A percentile compares a stretch with the other conserved stretches of the same genome.
phyloP scores from a whole-genome alignment of 2,329 filamentous ascomycete genomes.

The Aspergillus viridinutans region DNA sequence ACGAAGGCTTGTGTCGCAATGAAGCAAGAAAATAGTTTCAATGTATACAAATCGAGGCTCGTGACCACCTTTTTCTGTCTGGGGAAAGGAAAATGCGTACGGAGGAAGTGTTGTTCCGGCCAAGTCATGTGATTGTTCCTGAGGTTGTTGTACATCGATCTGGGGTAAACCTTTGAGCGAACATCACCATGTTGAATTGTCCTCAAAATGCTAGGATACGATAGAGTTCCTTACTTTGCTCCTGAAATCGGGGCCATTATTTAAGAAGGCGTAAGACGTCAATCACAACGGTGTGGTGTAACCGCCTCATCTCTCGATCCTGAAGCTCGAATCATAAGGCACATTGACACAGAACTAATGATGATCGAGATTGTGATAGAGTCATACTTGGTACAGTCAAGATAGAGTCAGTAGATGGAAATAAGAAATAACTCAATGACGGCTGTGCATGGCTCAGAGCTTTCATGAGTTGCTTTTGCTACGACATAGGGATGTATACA shows the following conservation, averaged over 20 bases:
- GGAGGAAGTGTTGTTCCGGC: slow-evolving; percentile 2
- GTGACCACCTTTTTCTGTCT: background rate
- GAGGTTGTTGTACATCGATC: background rate
- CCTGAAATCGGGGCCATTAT: background rate
- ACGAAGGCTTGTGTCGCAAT: background rate
- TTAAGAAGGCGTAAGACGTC: background rate
- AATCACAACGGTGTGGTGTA: background rate
- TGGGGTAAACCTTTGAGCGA: background rate
- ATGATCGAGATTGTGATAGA: background rate
- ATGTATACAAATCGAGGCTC: background rate
- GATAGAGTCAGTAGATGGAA: background rate
- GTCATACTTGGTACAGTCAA: background rate
- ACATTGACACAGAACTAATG: background rate
- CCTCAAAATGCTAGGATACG: background rate
- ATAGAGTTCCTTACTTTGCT: background rate
- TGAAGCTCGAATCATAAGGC: background rate
- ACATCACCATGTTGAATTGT: background rate
- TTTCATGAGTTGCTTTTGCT: background rate
- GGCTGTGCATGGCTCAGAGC: background rate
- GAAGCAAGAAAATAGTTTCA: background rate
- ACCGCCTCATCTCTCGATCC: background rate
- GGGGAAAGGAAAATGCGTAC: background rate
- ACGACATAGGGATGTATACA: background rate
- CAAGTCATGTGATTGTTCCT: background rate
- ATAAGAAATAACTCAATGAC: no score